These are phyloP conservation scores for Debaryomycetaceae sp. DNA, from an alignment of 1,139 yeast genomes.

Conservation along the genomic window DNA sequence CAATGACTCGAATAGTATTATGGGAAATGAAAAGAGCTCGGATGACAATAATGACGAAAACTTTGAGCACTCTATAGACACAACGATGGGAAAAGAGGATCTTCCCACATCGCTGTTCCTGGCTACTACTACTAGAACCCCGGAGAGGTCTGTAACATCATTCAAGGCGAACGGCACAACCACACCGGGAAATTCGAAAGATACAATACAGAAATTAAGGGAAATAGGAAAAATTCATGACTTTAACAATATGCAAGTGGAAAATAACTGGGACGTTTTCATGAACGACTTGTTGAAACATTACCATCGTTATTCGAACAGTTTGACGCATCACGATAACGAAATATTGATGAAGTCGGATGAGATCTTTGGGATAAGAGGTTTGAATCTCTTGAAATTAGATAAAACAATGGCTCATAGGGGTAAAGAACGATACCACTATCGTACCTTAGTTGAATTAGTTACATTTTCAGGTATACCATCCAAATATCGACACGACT, in stretches of 20 bases:
- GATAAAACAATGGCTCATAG: slow-evolving; percentile 8
- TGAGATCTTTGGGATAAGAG: slow-evolving; percentile 39
- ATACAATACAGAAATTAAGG: slow-evolving; percentile 24
- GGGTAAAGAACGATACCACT: slow-evolving; percentile 7
- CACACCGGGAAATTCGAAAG: slow-evolving; percentile 3
- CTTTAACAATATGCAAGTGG: slow-evolving; percentile 23
- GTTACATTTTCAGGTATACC: slow-evolving; percentile 48
- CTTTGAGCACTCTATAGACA: not conserved
- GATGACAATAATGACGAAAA: not conserved
- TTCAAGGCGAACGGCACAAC: slow-evolving; percentile 9
- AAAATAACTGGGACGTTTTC: slow-evolving; percentile 34
- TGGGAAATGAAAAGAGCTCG: not conserved
- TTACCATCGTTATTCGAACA: slow-evolving; percentile 19
- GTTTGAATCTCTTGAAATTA: slow-evolving; percentile 24
- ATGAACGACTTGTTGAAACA: slow-evolving; percentile 24
- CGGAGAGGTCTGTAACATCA: slow-evolving; percentile 1
- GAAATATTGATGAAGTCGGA: slow-evolving; percentile 1
- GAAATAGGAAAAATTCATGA: slow-evolving; percentile 35
- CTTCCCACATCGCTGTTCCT: not conserved
- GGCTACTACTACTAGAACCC: not conserved
- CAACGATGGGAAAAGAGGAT: not conserved
- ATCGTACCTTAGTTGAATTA: slow-evolving; percentile 28
- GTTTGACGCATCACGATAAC: not conserved
- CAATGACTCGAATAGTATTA: slow-evolving; percentile 2
- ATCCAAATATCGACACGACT: slow-evolving; percentile 40